A percentile compares a stretch with the other conserved stretches of the same genome.
Conservation (phyloP, 129 eudicot species). For the Ambrosia artemisiifolia region DNA sequence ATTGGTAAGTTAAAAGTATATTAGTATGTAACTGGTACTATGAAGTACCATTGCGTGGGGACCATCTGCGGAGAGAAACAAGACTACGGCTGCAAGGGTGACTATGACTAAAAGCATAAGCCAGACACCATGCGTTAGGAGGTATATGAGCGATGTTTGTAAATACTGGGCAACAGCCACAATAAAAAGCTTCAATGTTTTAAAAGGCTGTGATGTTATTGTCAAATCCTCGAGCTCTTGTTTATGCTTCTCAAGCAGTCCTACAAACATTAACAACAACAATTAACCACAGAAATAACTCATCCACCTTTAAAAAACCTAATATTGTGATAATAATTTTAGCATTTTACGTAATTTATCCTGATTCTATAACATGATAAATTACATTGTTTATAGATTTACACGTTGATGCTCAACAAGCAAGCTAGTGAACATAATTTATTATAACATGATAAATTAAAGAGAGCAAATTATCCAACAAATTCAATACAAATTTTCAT, state of each 20-base stretch:
- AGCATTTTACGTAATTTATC: neutral
- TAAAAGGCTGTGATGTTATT: conserved; percentile 63
- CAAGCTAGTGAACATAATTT: neutral
- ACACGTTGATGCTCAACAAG: neutral
- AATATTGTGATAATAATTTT: neutral
- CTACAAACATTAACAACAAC: conserved; percentile 46
- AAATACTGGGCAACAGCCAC: conserved; percentile 62
- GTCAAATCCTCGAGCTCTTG: conserved; percentile 72
- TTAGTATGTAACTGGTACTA: neutral
- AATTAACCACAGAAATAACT: conserved; percentile 17
- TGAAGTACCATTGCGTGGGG: conserved; percentile 66
- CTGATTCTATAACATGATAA: neutral
- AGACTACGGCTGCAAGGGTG: conserved; percentile 33
- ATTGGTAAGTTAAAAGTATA: neutral
- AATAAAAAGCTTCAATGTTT: conserved; percentile 66
- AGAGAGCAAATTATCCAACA: too few relatives aligned
- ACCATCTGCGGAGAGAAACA: conserved; percentile 55
- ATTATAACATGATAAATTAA: neutral
- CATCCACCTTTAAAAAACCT: neutral
- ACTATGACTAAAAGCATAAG: conserved; percentile 45
- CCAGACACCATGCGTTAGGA: conserved; percentile 66
- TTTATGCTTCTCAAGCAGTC: conserved; percentile 62
- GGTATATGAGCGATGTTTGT: conserved; percentile 46
- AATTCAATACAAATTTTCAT: too few relatives aligned
- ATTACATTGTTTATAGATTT: neutral